A percentile compares a stretch with the other conserved stretches of the same genome.
Evolutionary conservation across 306 rosid species (phyloP).

Genomic region (Senna siamea): DNA sequence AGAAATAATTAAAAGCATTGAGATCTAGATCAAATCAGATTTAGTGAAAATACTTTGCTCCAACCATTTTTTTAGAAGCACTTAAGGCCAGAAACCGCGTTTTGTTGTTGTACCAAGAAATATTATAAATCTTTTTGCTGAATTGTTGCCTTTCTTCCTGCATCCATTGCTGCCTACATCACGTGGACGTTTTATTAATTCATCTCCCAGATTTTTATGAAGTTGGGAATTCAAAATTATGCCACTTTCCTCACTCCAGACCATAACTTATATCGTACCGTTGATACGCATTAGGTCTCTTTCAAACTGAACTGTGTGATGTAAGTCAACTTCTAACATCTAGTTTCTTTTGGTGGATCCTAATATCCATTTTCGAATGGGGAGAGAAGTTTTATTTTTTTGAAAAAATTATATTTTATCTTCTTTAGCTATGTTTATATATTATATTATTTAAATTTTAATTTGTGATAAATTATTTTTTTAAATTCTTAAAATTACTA

Average conservation of each 20-base stretch:
- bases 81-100: constrained; percentile 51
- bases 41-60: constrained; percentile 2
- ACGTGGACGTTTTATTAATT: constrained; percentile 33
- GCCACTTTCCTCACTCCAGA: neutral
- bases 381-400: too few species aligned
- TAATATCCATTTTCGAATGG: too few species aligned
- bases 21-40: constrained; percentile 25
- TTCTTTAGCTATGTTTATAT: too few species aligned
- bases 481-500: too few species aligned
- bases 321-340: too few species aligned
- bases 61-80: neutral
- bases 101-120: constrained; percentile 33
- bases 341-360: too few species aligned
- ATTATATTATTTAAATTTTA: too few species aligned
- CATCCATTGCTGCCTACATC: constrained; percentile 10
- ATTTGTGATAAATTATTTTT: too few species aligned
- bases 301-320: neutral
- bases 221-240: neutral
- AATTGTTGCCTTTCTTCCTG: constrained; percentile 2
- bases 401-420: too few species aligned
- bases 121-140: neutral
- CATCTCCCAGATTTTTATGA: neutral
- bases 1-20: neutral
- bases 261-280: neutral
- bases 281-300: neutral